A percentile compares a stretch with the other conserved stretches of the same genome.
Evolutionary conservation across 306 rosid genomes (phyloP).

Genomic region (Trifolium fragiferum): DNA sequence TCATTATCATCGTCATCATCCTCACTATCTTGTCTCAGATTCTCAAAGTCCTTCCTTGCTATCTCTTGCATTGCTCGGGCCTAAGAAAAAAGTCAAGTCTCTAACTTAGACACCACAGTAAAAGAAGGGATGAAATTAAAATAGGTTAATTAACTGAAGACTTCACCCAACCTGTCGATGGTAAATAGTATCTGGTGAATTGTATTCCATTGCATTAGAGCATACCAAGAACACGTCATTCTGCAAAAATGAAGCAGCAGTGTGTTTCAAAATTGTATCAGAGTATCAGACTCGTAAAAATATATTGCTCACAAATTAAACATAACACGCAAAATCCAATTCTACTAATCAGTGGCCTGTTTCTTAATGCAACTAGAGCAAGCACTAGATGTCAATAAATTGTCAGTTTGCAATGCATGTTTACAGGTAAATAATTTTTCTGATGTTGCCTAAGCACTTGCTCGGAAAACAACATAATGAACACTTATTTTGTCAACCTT

Average conservation of each 20-base stretch:
- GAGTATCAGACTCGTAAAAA: slow-evolving; percentile 1
- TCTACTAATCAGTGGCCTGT: slow-evolving; percentile 10
- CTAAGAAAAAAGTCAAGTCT: slow-evolving; percentile 48
- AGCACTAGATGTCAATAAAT: too few species aligned
- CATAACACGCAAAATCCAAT: slow-evolving; percentile 27
- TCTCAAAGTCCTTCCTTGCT: slow-evolving; percentile 84
- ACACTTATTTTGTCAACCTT: slow-evolving; percentile 12
- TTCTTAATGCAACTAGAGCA: too few species aligned
- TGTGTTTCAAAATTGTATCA: slow-evolving; percentile 31
- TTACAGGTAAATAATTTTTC: too few species aligned
- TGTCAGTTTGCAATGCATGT: too few species aligned
- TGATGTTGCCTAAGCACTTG: too few species aligned
- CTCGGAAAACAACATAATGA: background rate
- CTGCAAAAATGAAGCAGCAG: slow-evolving; percentile 62
- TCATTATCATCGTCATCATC: slow-evolving; percentile 64
- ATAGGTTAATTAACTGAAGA: slow-evolving; percentile 34
- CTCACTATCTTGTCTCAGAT: slow-evolving; percentile 83
- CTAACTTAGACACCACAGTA: slow-evolving; percentile 25
- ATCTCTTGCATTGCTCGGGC: slow-evolving; percentile 91
- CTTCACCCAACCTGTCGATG: slow-evolving; percentile 75
- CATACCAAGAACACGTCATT: slow-evolving; percentile 80
- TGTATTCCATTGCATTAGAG: slow-evolving; percentile 94
- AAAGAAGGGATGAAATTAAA: slow-evolving; percentile 9
- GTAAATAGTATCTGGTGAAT: slow-evolving; percentile 77
- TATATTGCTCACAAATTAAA: slow-evolving; percentile 7